phyloP scores from a whole-genome alignment of 805 yeast species.

The Cephaloascus albidus region DNA sequence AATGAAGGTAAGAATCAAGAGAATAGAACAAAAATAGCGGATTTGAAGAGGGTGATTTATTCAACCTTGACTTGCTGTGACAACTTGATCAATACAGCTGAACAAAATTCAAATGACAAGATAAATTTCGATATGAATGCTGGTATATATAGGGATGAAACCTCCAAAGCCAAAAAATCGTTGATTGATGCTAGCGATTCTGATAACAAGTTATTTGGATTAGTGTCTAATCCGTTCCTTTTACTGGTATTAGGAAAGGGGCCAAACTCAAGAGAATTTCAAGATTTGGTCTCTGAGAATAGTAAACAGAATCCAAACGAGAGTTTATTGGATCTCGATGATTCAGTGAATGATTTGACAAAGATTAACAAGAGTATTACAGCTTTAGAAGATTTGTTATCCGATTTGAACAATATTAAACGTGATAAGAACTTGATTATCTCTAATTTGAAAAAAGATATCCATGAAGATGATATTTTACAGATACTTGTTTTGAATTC shows the following conservation, averaged over 20 bases:
- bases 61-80: constrained; percentile 26
- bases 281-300: constrained; percentile 6
- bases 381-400: constrained; percentile 45
- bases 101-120: constrained; percentile 4
- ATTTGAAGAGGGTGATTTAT: constrained; percentile 25
- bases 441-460: constrained; percentile 55
- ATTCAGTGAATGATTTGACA: constrained; percentile 20
- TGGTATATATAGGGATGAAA: constrained; percentile 34
- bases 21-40: constrained; percentile 18
- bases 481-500: constrained; percentile 58
- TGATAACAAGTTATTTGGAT: constrained; percentile 42
- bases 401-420: constrained; percentile 53
- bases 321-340: constrained; percentile 66
- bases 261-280: constrained; percentile 27
- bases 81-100: constrained; percentile 18
- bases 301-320: constrained; percentile 1
- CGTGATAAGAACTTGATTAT: constrained; percentile 55
- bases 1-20: not conserved
- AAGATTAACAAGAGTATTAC: constrained; percentile 26
- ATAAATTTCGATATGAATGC: not conserved
- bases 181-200: constrained; percentile 52
- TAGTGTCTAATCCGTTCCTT: constrained; percentile 23
- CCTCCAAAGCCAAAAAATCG: constrained; percentile 48
- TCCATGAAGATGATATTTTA: constrained; percentile 80
- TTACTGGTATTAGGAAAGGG: constrained; percentile 29